Conservation (phyloP, 805 yeast genomes). For the Starmerella stellata region DNA sequence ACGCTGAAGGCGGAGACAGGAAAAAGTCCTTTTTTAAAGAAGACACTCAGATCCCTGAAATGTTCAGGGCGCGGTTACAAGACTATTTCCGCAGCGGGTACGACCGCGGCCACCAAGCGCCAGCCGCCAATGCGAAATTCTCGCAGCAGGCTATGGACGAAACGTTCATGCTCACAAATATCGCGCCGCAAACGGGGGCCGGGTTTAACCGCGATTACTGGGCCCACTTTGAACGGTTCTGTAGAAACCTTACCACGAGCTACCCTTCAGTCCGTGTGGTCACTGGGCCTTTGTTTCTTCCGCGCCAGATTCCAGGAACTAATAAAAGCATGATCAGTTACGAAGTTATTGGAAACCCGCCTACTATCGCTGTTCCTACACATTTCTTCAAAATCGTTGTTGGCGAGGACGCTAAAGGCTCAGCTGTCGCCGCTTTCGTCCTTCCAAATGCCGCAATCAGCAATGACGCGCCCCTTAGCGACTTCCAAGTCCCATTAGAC, state of each 20-base stretch:
- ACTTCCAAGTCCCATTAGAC: slow-evolving; percentile 74
- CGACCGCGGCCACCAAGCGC: slow-evolving; percentile 94
- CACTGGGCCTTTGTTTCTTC: slow-evolving; percentile 87
- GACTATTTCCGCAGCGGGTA: slow-evolving; percentile 92
- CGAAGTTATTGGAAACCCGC: slow-evolving; percentile 93
- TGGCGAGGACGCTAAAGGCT: slow-evolving; percentile 38
- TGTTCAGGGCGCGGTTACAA: slow-evolving; percentile 55
- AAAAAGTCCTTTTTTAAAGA: slow-evolving; percentile 69
- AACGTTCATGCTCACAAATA: slow-evolving; percentile 75
- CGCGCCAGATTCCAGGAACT: slow-evolving; percentile 48
- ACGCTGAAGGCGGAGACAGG: slow-evolving; percentile 35
- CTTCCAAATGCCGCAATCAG: slow-evolving; percentile 71
- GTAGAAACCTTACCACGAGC: slow-evolving; percentile 51
- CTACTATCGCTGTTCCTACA: slow-evolving; percentile 91
- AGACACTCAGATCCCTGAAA: slow-evolving; percentile 62
- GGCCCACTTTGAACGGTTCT: slow-evolving; percentile 90
- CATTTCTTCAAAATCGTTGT: slow-evolving; percentile 84
- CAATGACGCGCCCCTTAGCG: slow-evolving; percentile 49
- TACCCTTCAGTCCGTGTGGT: slow-evolving; percentile 67
- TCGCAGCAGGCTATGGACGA: slow-evolving; percentile 87
- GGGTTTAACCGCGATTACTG: slow-evolving; percentile 96
- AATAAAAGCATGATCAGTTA: slow-evolving; percentile 73
- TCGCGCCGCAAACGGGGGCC: slow-evolving; percentile 93
- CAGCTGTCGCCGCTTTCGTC: slow-evolving; percentile 83
- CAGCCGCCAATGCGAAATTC: slow-evolving; percentile 93